Percentiles rank a stretch among this genome's conserved stretches.
These are phyloP conservation scores for Hericium erinaceus DNA, from an alignment of 768 basidiomycete genomes.

Conservation along the genomic window DNA sequence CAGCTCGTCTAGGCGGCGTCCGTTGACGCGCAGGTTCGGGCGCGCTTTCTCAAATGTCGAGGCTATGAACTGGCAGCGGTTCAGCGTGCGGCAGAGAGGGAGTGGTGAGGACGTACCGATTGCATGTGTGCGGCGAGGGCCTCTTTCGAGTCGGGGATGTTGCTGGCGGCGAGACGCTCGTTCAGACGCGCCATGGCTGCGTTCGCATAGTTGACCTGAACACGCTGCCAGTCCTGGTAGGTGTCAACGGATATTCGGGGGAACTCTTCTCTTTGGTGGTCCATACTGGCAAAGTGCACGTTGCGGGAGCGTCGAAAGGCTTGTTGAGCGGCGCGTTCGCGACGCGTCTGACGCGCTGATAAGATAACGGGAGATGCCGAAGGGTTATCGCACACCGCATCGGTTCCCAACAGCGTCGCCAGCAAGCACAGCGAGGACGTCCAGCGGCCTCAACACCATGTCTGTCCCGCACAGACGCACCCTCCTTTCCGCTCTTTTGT, in stretches of 20 bases:
- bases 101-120: too few relatives aligned
- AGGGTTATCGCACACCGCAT: not conserved
- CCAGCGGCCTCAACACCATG: not conserved
- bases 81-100: too few relatives aligned
- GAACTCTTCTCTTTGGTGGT: conserved; percentile 9
- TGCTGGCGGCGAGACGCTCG: not conserved
- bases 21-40: conserved; percentile 13
- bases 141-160: too few relatives aligned
- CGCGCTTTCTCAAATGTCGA: conserved; percentile 11
- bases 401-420: not conserved
- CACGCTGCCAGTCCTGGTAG: conserved; percentile 10
- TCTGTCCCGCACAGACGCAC: not conserved
- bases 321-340: not conserved
- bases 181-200: conserved; percentile 7
- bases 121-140: too few relatives aligned
- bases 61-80: conserved; percentile 6
- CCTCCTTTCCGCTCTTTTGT: conserved; percentile 9
- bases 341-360: not conserved
- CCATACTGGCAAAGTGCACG: conserved; percentile 1
- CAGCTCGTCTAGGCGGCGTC: conserved; percentile 11
- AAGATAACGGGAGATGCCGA: not conserved
- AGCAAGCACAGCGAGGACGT: not conserved
- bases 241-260: conserved; percentile 12
- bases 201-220: conserved; percentile 9
- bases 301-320: not conserved